phyloP scores from a whole-genome alignment of 2,329 filamentous ascomycete species.

The Fusarium virguliforme region DNA sequence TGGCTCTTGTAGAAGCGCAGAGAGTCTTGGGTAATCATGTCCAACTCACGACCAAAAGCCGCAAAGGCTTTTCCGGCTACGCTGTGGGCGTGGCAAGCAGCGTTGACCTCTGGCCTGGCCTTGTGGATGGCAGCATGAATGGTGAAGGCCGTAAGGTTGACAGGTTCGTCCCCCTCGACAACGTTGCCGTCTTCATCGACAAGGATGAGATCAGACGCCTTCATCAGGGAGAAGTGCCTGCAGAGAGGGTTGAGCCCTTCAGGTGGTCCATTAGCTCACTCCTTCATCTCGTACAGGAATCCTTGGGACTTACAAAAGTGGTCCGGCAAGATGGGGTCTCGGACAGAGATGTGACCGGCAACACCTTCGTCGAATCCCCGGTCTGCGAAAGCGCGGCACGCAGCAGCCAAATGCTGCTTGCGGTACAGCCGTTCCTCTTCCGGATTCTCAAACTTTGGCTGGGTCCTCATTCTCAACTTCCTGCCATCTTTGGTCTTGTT shows the following conservation, averaged over 20 bases:
- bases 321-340: not conserved
- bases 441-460: not conserved
- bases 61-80: slow-evolving; percentile 76
- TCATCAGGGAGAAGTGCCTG: slow-evolving; percentile 9
- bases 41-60: slow-evolving; percentile 71
- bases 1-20: slow-evolving; percentile 7
- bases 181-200: slow-evolving; percentile 57
- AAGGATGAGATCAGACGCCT: slow-evolving; percentile 72
- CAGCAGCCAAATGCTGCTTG: slow-evolving; percentile 7
- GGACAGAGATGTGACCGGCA: not conserved
- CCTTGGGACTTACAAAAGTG: not conserved
- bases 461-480: not conserved
- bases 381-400: slow-evolving; percentile 7
- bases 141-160: slow-evolving; percentile 78
- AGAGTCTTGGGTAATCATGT: slow-evolving; percentile 76
- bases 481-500: slow-evolving; percentile 11
- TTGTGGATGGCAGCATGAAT: slow-evolving; percentile 77
- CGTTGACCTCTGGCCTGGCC: slow-evolving; percentile 73
- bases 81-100: slow-evolving; percentile 77
- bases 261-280: not conserved
- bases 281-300: not conserved
- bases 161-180: slow-evolving; percentile 55
- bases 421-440: slow-evolving; percentile 2
- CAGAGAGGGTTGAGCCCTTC: not conserved
- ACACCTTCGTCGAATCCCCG: slow-evolving; percentile 7